These are phyloP conservation scores for Carex parvula DNA, from an alignment of 176 grass and related monocot species.

Conservation along the genomic window DNA sequence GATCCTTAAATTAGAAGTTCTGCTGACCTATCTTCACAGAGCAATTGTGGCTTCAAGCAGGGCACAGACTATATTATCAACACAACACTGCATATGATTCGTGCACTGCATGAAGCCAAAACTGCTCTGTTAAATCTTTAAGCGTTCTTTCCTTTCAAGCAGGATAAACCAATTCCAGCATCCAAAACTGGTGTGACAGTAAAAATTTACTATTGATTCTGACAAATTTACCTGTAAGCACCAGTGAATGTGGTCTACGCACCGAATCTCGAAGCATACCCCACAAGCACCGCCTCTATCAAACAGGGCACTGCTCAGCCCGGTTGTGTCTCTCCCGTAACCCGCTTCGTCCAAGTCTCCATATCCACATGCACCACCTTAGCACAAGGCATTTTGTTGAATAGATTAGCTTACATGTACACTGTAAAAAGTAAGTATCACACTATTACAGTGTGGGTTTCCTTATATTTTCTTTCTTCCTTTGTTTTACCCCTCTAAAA, in stretches of 20 bases:
- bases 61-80: not conserved
- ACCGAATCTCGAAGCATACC: conserved; percentile 84
- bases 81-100: no score
- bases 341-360: conserved; percentile 64
- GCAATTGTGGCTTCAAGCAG: no score
- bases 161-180: not conserved
- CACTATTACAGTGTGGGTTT: not conserved
- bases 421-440: conserved; percentile 1
- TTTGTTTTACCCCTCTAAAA: not conserved
- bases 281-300: conserved; percentile 54
- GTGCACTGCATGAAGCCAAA: no score
- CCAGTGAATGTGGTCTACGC: conserved; percentile 84
- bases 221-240: conserved; percentile 41
- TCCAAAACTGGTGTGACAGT: not conserved
- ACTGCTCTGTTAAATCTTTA: no score
- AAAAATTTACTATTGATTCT: not conserved
- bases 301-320: conserved; percentile 77
- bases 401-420: conserved; percentile 4
- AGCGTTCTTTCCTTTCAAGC: not conserved
- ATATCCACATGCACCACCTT: conserved; percentile 89
- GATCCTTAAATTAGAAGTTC: not conserved
- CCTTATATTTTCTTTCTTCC: no score
- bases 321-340: conserved; percentile 62
- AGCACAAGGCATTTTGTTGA: conserved; percentile 23
- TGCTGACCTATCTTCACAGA: not conserved